Base-by-base conservation (phyloP, 2,329 filamentous ascomycete species). In the Aspergillus transmontanensis region DNA sequence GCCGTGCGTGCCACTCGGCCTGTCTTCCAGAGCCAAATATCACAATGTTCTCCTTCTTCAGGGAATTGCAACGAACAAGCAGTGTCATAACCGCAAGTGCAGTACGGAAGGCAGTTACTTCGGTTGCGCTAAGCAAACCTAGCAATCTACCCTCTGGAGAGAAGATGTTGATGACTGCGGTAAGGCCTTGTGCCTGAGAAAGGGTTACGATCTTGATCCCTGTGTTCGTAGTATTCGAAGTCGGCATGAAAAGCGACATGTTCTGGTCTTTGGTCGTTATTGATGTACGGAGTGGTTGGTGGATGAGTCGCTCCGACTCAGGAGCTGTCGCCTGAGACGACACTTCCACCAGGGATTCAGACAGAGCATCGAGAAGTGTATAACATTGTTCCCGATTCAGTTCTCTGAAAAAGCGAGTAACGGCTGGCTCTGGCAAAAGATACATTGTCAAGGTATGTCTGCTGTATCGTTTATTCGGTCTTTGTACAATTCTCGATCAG, bases 61-160 rank as follows among this genome's bases (percentile, higher is more conserved):
- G 59, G 9, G 69, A 62, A 0, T 58, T 58, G 61, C 72, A 78
- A 43, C 85, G 85, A 23, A 79, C 77, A 39, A 93, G 82, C 0
- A 93, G 83, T 30, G 89, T 87, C 59, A 89, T 86, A 4, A 89
- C 90, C 1, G 87, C 87, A 12, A 94, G 81, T 0, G 91, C 90
- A 0, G 92, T 95, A 64, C 92, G 88, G 77, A 94, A 95, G 3
- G 90, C 91, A 0, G 92, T 95, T 36, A 94, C 80, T 53, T 91
- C 88, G 63, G 86, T 85, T 19, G 91, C 90, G 70, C 92, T 90
- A 43, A 95, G 79, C 61, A 94, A 83, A 5, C 89, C 92, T 6
- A 86, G 77, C 0, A 90, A 85, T 12, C 81, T 77, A 48, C 91
- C 91, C 26, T 84, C 80, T 1, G 86, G 83, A 0, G 82, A 81